Evolutionary conservation across 805 yeast species (phyloP).

Genomic region (Diddensiella caesifluorescens): DNA sequence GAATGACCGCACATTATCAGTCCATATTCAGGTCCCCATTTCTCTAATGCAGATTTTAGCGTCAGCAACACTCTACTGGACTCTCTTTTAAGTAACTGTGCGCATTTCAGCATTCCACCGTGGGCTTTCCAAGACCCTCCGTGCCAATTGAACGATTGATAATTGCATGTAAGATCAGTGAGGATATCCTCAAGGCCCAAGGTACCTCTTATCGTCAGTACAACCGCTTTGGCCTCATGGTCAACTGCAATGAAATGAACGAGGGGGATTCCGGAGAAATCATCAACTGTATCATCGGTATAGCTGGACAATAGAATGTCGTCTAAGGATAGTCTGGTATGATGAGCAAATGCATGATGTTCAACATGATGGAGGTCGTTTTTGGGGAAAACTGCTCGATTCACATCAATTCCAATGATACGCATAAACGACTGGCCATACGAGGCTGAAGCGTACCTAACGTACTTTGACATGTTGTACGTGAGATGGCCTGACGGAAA

Average conservation of each 20-base stretch:
- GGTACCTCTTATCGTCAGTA: constrained; percentile 32
- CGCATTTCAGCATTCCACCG: constrained; percentile 31
- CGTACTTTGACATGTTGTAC: constrained; percentile 29
- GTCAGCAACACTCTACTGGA: constrained; percentile 27
- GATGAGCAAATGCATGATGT: constrained; percentile 32
- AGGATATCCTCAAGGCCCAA: constrained; percentile 32
- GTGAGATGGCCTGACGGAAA: constrained; percentile 28
- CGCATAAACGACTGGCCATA: constrained; percentile 34
- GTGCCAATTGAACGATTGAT: constrained; percentile 29
- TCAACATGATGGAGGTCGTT: constrained; percentile 27
- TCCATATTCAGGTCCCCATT: constrained; percentile 29
- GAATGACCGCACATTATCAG: constrained; percentile 34
- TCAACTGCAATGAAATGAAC: constrained; percentile 31
- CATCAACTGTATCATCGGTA: constrained; percentile 23
- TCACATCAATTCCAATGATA: constrained; percentile 26
- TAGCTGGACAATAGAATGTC: constrained; percentile 31
- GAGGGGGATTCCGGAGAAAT: constrained; percentile 29
- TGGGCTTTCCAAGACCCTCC: constrained; percentile 29
- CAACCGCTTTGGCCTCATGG: constrained; percentile 30
- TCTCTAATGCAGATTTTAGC: constrained; percentile 24
- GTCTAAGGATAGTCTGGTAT: constrained; percentile 27
- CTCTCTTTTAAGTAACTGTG: constrained; percentile 22
- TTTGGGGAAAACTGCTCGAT: constrained; percentile 19
- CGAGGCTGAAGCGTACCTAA: constrained; percentile 32
- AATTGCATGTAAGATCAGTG: constrained; percentile 32